These are phyloP conservation scores for Silene conica DNA, from an alignment of 148 eudicot genomes.

Conservation along the genomic window DNA sequence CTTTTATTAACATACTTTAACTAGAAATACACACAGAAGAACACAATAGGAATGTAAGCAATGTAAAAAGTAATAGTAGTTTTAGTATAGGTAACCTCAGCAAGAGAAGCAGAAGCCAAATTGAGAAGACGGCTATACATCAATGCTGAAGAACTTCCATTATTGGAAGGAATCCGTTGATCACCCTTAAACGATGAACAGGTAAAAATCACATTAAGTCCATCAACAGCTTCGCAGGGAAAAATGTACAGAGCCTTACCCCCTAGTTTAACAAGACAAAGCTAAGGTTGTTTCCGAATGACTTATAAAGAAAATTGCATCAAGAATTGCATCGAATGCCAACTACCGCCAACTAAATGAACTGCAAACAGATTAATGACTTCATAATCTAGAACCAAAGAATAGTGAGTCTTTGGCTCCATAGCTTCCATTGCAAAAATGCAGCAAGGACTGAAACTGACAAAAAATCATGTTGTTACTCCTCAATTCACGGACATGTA, in stretches of 20 bases:
- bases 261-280: too few relatives aligned
- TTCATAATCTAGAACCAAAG: neutral
- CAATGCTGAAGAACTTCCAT: constrained; percentile 33
- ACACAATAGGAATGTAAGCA: neutral
- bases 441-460: neutral
- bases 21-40: neutral
- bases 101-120: constrained; percentile 57
- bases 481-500: too few relatives aligned
- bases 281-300: too few relatives aligned
- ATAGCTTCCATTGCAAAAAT: too few relatives aligned
- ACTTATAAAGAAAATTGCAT: neutral
- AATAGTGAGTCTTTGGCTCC: neutral
- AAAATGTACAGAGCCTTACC: too few relatives aligned
- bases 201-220: constrained; percentile 19
- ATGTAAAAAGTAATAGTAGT: neutral
- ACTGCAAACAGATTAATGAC: neutral
- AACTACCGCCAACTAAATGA: neutral
- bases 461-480: neutral
- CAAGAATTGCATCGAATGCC: neutral
- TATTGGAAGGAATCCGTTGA: constrained; percentile 16
- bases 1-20: constrained; percentile 7
- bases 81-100: constrained; percentile 41
- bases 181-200: constrained; percentile 32
- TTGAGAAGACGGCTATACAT: constrained; percentile 69
- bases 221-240: constrained; percentile 7